Percentiles rank a stretch among this genome's conserved stretches.
These are phyloP conservation scores for Solanum piurae DNA, from an alignment of 257 asterid genomes.

Conservation along the genomic window DNA sequence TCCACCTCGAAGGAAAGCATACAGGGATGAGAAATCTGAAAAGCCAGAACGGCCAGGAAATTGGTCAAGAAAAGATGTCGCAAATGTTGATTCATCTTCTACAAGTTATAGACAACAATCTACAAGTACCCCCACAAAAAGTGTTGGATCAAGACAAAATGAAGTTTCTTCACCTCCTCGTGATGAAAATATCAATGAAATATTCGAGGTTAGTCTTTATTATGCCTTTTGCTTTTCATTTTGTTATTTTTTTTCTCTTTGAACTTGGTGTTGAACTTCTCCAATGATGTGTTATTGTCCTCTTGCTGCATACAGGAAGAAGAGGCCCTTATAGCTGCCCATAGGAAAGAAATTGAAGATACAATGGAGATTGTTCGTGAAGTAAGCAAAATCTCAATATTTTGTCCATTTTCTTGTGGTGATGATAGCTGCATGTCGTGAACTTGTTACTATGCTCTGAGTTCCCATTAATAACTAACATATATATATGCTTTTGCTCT, in stretches of 20 bases:
- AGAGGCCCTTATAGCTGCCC: conserved; percentile 91
- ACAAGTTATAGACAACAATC: conserved; percentile 39
- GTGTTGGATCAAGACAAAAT: conserved; percentile 33
- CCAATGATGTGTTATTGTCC: neutral
- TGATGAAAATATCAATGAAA: conserved; percentile 68
- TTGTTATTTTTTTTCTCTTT: neutral
- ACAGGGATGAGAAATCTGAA: conserved; percentile 60
- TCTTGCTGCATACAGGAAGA: conserved; percentile 53
- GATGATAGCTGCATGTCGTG: neutral
- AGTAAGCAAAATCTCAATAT: conserved; percentile 25
- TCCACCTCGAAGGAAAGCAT: conserved; percentile 66
- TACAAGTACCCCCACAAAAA: conserved; percentile 23
- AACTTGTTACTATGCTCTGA: neutral
- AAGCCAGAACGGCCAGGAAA: conserved; percentile 48
- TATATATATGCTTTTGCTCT: conserved; percentile 5
- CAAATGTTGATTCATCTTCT: conserved; percentile 28
- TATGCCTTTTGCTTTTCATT: neutral
- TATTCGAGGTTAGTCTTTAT: conserved; percentile 65
- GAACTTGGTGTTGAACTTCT: neutral
- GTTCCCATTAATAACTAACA: neutral
- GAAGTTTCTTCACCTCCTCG: conserved; percentile 22
- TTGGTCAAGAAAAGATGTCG: conserved; percentile 41
- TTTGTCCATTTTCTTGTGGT: neutral
- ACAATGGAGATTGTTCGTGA: conserved; percentile 99
- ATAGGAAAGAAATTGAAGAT: conserved; percentile 91